These are phyloP conservation scores for Boletellus emodensis DNA, from an alignment of 768 basidiomycete species.

Conservation along the genomic window DNA sequence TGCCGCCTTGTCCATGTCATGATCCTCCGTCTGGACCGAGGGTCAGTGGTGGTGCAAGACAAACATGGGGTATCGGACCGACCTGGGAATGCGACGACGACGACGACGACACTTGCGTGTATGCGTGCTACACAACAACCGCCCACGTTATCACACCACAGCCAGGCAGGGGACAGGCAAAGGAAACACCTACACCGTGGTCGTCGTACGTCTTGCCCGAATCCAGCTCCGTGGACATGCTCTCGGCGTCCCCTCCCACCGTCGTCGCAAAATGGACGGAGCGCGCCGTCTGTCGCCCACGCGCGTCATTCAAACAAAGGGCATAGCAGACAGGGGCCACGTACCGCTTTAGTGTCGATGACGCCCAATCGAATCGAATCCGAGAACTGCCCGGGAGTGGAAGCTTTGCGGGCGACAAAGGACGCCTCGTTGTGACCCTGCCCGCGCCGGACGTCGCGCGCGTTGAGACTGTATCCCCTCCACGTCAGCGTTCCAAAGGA, in stretches of 20 bases:
- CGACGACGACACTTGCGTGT: constrained; percentile 14
- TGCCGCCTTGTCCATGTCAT: too few relatives aligned
- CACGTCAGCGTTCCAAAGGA: not conserved
- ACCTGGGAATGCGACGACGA: constrained; percentile 23
- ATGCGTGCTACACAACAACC: constrained; percentile 7
- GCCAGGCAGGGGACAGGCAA: too few relatives aligned
- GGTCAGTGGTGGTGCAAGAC: too few relatives aligned
- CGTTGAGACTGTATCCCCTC: constrained; percentile 22
- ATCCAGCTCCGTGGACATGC: constrained; percentile 10
- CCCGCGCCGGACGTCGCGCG: constrained; percentile 16
- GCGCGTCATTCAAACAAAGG: not conserved
- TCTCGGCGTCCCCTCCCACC: not conserved
- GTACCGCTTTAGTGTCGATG: constrained; percentile 13
- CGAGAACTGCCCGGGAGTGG: not conserved
- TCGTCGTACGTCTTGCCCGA: constrained; percentile 16
- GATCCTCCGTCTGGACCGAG: too few relatives aligned
- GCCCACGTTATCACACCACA: not conserved
- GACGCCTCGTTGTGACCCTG: constrained; percentile 24
- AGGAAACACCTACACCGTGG: constrained; percentile 2
- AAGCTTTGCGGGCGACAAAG: not conserved
- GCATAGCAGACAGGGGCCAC: not conserved
- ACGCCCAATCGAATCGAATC: constrained; percentile 12
- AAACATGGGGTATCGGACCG: not conserved
- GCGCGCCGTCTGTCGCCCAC: constrained; percentile 10
- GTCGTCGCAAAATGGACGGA: constrained; percentile 13